Evolutionary conservation across 1,284 basidiomycete genomes (phyloP).

Genomic region (Amylostereum areolatum): DNA sequence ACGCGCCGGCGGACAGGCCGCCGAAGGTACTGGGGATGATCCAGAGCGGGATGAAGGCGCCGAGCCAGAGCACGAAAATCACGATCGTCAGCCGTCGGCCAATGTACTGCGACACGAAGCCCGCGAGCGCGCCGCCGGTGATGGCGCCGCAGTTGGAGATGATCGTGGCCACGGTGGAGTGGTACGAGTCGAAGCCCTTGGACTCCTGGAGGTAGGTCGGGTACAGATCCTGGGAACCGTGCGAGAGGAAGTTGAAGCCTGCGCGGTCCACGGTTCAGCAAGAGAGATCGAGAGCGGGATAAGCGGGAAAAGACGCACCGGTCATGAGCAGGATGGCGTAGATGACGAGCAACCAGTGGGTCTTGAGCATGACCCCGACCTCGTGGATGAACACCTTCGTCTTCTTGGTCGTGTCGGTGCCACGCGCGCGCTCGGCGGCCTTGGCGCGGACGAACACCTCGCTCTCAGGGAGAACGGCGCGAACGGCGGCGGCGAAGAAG

Average conservation of each 20-base stretch:
- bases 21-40: constrained; percentile 69
- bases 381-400: constrained; percentile 73
- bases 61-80: constrained; percentile 51
- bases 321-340: constrained; percentile 80
- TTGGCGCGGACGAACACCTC: constrained; percentile 66
- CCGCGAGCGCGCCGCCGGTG: constrained; percentile 75
- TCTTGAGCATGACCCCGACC: constrained; percentile 70
- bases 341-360: constrained; percentile 82
- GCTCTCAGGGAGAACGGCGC: constrained; percentile 77
- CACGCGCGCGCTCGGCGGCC: constrained; percentile 37
- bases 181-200: constrained; percentile 51
- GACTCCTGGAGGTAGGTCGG: constrained; percentile 71
- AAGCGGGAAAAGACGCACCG: constrained; percentile 36
- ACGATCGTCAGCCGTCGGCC: constrained; percentile 87
- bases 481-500: constrained; percentile 66
- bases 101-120: constrained; percentile 76
- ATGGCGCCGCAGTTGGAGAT: constrained; percentile 63
- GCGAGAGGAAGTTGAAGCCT: constrained; percentile 92
- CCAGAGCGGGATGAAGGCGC: constrained; percentile 80
- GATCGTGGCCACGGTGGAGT: constrained; percentile 84
- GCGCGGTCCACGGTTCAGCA: constrained; percentile 11
- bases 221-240: constrained; percentile 76
- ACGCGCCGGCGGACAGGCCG: constrained; percentile 70
- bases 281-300: not conserved
- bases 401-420: constrained; percentile 41